Evolutionary conservation across 2,329 filamentous ascomycete genomes (phyloP).

Genomic region (Fusarium veterinarium): DNA sequence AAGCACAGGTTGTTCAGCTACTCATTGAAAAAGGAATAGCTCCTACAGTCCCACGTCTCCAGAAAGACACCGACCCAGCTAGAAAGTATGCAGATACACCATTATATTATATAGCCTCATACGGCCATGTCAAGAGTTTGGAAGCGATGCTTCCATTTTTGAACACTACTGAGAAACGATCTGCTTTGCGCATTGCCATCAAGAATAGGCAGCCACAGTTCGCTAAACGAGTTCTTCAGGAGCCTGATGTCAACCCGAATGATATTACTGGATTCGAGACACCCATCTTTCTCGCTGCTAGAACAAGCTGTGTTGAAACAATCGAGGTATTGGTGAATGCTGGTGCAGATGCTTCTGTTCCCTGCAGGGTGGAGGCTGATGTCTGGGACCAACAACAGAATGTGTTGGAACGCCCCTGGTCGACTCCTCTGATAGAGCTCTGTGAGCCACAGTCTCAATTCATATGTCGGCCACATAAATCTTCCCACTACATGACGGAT

Average conservation of each 20-base stretch:
- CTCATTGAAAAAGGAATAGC: constrained; percentile 45
- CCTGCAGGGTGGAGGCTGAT: constrained; percentile 2
- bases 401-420: neutral
- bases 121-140: constrained; percentile 43
- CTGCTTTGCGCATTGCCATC: constrained; percentile 46
- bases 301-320: constrained; percentile 8
- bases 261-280: constrained; percentile 34
- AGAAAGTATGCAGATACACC: neutral
- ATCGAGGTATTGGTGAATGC: constrained; percentile 45
- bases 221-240: constrained; percentile 45
- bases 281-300: constrained; percentile 36
- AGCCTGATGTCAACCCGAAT: constrained; percentile 50
- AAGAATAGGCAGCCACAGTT: constrained; percentile 25
- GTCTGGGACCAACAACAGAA: neutral
- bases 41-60: constrained; percentile 38
- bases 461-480: neutral
- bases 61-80: neutral
- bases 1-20: constrained; percentile 2
- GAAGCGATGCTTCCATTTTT: constrained; percentile 46
- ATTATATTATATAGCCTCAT: constrained; percentile 43
- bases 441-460: neutral
- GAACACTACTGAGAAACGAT: constrained; percentile 36
- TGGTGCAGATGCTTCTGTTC: constrained; percentile 46
- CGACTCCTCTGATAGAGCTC: neutral
- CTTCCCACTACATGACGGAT: neutral